Evolutionary conservation across 192 early-diverging fungal species (phyloP).

Genomic region (Rhizophagus sp.): DNA sequence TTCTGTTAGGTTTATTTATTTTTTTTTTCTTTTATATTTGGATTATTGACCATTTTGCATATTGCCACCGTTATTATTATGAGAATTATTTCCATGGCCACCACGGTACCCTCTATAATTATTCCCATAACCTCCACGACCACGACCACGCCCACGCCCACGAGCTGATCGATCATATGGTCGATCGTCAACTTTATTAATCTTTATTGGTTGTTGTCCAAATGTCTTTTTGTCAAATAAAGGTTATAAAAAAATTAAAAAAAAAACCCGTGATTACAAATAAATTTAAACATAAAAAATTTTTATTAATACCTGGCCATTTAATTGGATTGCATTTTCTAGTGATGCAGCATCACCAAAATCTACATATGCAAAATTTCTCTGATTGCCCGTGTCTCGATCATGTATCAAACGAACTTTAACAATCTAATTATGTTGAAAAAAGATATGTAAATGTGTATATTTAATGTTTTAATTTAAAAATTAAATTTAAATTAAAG

Average conservation of each 20-base stretch:
- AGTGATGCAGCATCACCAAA: slow-evolving; percentile 11
- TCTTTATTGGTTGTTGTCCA: neutral
- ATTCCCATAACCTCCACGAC: neutral
- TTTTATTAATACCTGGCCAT: slow-evolving; percentile 23
- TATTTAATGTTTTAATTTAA: neutral
- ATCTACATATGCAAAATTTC: slow-evolving; percentile 20
- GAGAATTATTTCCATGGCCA: slow-evolving; percentile 17
- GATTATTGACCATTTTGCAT: neutral
- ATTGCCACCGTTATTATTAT: slow-evolving; percentile 1
- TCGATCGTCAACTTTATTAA: neutral
- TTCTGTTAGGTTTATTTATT: neutral
- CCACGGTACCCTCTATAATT: neutral
- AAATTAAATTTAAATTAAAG: neutral
- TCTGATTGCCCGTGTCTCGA: neutral
- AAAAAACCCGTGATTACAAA: neutral
- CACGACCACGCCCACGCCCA: neutral
- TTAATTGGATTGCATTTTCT: slow-evolving; percentile 8
- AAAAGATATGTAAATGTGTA: neutral
- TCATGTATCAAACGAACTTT: slow-evolving; percentile 5
- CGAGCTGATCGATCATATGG: neutral
- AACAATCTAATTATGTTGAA: neutral
- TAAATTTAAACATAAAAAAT: neutral
- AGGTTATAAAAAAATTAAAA: neutral
- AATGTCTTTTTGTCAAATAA: neutral
- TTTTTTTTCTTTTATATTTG: too few species aligned